phyloP scores from a whole-genome alignment of 495 filamentous ascomycete genomes.

The Aspergillus sclerotioniger region DNA sequence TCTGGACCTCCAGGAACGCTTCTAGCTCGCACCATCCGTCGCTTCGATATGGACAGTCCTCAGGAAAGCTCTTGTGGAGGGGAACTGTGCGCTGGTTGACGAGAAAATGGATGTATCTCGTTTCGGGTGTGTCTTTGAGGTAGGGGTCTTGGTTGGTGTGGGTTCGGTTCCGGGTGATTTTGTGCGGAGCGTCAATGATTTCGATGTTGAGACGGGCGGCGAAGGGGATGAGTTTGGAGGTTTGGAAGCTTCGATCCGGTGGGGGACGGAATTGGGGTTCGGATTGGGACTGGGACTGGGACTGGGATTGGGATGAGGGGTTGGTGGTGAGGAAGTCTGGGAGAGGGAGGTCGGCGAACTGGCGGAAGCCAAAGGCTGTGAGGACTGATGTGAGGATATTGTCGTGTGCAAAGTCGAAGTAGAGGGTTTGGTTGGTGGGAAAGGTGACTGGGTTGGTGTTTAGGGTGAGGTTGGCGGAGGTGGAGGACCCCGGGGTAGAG shows the following conservation, averaged over 20 bases:
- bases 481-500: conserved; percentile 31
- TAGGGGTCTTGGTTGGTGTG: conserved; percentile 12
- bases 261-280: conserved; percentile 27
- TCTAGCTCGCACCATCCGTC: conserved; percentile 65
- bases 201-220: conserved; percentile 63
- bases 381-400: conserved; percentile 34
- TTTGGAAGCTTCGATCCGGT: conserved; percentile 48
- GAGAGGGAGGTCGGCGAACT: conserved; percentile 47
- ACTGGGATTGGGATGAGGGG: background rate
- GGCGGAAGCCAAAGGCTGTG: conserved; percentile 51
- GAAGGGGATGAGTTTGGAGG: conserved; percentile 59
- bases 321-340: conserved; percentile 18
- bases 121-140: conserved; percentile 29
- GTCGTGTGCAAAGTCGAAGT: conserved; percentile 39
- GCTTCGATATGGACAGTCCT: conserved; percentile 54
- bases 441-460: conserved; percentile 46
- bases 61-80: conserved; percentile 48
- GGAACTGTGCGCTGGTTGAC: conserved; percentile 63
- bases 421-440: conserved; percentile 47
- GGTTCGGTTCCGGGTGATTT: conserved; percentile 41
- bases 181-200: conserved; percentile 55
- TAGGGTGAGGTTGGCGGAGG: conserved; percentile 52
- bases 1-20: conserved; percentile 53
- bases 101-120: conserved; percentile 62
- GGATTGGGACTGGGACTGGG: background rate